phyloP scores from a whole-genome alignment of 192 early-diverging fungal species.

The Jimgerdemannia lactiflua region DNA sequence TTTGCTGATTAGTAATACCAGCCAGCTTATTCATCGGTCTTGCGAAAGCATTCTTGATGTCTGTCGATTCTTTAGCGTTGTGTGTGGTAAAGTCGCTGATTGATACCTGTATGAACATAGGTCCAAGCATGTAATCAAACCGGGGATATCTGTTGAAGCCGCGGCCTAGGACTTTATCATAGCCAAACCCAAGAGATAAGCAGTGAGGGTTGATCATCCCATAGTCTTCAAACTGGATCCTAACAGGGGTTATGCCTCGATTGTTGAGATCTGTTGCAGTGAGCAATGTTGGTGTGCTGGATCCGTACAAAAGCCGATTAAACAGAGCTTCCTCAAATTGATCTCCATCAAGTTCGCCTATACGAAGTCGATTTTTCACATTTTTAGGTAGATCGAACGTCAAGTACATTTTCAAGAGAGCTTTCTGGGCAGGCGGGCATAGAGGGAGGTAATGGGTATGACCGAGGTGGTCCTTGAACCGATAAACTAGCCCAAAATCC shows the following conservation, averaged over 20 bases:
- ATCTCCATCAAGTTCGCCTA: too few species aligned
- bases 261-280: too few species aligned
- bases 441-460: conserved; percentile 13
- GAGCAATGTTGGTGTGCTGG: too few species aligned
- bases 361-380: too few species aligned
- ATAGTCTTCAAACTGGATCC: neutral
- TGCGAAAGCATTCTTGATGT: conserved; percentile 23
- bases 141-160: conserved; percentile 23
- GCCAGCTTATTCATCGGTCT: neutral
- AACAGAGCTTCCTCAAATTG: neutral
- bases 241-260: neutral
- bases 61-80: conserved; percentile 10
- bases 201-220: neutral
- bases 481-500: conserved; percentile 30
- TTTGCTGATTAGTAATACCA: neutral
- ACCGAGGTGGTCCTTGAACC: conserved; percentile 5
- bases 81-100: conserved; percentile 26
- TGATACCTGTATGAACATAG: conserved; percentile 28
- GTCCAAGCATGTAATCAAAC: conserved; percentile 32
- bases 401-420: conserved; percentile 28
- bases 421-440: conserved; percentile 25
- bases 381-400: too few species aligned
- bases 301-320: neutral
- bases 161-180: neutral
- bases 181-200: neutral